Percentiles rank a stretch among this genome's conserved stretches.
phyloP scores from a whole-genome alignment of 495 filamentous ascomycete genomes.

The Talaromyces trachyspermus region DNA sequence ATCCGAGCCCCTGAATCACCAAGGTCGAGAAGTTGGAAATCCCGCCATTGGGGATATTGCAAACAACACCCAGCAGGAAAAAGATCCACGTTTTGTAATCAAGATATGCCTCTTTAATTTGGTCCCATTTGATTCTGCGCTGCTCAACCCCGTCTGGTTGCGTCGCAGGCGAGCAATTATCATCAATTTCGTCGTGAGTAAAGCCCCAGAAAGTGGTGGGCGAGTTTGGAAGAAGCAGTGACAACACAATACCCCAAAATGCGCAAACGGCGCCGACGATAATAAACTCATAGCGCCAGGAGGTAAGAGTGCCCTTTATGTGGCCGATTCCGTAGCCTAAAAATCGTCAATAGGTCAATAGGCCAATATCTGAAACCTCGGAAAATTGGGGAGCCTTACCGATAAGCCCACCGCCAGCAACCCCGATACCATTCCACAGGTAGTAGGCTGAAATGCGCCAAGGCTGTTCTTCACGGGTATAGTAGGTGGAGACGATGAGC shows the following conservation, averaged over 20 bases:
- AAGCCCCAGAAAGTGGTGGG: constrained; percentile 35
- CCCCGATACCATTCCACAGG: constrained; percentile 37
- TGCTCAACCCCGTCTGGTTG: constrained; percentile 51
- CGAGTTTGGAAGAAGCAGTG: constrained; percentile 42
- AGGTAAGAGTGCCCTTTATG: constrained; percentile 21
- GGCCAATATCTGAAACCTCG: neutral
- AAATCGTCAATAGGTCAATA: neutral
- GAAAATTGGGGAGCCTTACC: neutral
- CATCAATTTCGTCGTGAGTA: constrained; percentile 35
- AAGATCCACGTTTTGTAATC: constrained; percentile 45
- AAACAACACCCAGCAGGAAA: constrained; percentile 22
- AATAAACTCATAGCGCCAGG: constrained; percentile 29
- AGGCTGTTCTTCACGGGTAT: constrained; percentile 13
- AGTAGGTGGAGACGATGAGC: constrained; percentile 15
- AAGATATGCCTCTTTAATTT: constrained; percentile 39
- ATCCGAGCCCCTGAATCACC: constrained; percentile 30
- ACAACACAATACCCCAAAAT: constrained; percentile 30
- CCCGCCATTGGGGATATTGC: constrained; percentile 32
- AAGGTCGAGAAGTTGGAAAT: constrained; percentile 17
- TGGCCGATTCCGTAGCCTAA: constrained; percentile 38
- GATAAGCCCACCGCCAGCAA: constrained; percentile 33
- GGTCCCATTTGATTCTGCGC: constrained; percentile 42
- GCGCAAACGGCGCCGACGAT: constrained; percentile 26
- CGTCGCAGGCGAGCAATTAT: constrained; percentile 42
- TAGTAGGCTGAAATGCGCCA: constrained; percentile 11